Base-by-base conservation (phyloP, 148 eudicot species). In the Limonium bicolor region DNA sequence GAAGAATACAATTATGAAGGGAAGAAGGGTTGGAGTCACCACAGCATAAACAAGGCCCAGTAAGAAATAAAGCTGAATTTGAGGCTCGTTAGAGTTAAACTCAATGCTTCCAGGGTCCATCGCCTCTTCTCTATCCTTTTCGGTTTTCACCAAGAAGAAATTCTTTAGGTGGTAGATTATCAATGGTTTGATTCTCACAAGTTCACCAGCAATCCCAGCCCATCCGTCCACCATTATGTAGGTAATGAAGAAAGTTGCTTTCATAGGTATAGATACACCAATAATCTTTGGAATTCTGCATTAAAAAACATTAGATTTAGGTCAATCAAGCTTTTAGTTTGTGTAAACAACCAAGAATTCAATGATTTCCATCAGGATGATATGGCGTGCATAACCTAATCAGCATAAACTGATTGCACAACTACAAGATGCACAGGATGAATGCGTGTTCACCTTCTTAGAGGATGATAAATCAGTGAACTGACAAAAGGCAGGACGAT, bases 151-250 rank as follows among this genome's bases (percentile, higher is more conserved):
- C 24, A 79, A 28, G 36, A 80, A 75, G 53, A 72, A 68, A 36
- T 55, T 69, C 41, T 72, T 80, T 15, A 75, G 51, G 53, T 80
- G 82, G 58, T 28, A 80, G 9, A 71, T 27, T 27, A 75, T 62
- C 46, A 80, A 40, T n/a, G 88, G 82, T 39, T 72, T 72, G 38
- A 80, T 49, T 63, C 82, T 56, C 16, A 80, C 62, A 50, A 80
- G 69, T 62, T 80, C 88, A 20, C 76, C 82, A 8, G 88, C 88
- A 35, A 69, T 62, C 33, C 82, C 88, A 36, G 88, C 82, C 88
- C 88, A 80, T 35, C 88, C 88, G 41, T 80, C 88, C 5, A 80
- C 74, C 88, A 80, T 80, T 50, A 69, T 73, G 55, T 80, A 80
- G 6, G 88, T 80, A 32, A 80, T 72, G 36, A 80, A 80, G 63